Evolutionary conservation across 139 green algal genomes (phyloP), one percentile per base, ranked within the genome.

Genomic region (Tetraselmis striata): DNA sequence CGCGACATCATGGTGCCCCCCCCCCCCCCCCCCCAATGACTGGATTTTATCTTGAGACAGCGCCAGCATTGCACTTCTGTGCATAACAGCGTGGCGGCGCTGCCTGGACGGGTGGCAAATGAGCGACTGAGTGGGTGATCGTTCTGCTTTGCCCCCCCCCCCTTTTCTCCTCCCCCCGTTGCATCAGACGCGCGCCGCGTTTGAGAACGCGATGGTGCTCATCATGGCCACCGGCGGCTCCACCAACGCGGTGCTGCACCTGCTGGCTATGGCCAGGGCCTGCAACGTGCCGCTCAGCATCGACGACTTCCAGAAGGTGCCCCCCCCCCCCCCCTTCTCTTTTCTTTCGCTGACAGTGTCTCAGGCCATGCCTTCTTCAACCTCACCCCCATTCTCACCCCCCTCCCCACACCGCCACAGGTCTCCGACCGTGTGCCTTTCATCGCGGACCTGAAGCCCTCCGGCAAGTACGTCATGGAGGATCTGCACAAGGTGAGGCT

Each of bases 401-500:
- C 45, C 45, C 18, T 67, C 45, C 5, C 45, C 18, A 25, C 11
- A 67, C 45, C 18, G 45, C 45, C 11, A 67, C 45, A 67, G 45
- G 45, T 67, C 11, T 67, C 45, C 11, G 45, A 67, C 76, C 86
- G 87, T 26, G 91, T 94, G 79, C 97, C 97, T 28, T 98, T 99
- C 90, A 93, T 99, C 76, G 95, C 94, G 25, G 95, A 99, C 90
- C 89, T 99, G 59, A 98, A 98, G 89, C 97, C 97, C 22, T 92
- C 80, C 5, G 97, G 97, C 67, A 67, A 67, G 45, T 99, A 98
- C 83, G 96, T 99, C 23, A 99, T 99, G 97, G 96, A 99, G 90
- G 97, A 99, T 82, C 31, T 99, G 32, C 96, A 99, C 92, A 96
- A 96, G 89, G 92, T 95, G 83, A 75, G 77, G 5, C 45, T 67